Evolutionary conservation across 305 asterid species (phyloP), one percentile per base, ranked within the genome.

Genomic region (Solanum hybrid): DNA sequence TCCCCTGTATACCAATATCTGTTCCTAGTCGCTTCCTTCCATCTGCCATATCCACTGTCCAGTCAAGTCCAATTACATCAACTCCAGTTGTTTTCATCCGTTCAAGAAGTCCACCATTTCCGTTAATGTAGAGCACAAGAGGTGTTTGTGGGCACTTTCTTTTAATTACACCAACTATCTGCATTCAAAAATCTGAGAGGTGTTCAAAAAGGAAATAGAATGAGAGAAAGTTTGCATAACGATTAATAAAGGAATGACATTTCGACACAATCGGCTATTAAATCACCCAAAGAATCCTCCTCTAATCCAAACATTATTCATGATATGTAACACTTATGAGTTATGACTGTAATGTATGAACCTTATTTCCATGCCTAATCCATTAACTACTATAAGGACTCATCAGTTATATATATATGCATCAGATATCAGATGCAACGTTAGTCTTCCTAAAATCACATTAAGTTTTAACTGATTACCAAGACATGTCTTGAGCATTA

Each of bases 1-100:
- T 96, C 91, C 98, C 98, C 93, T 97, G 99, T 92, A 96, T 93
- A 79, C 96, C 90, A 57, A 95, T 93, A 93, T 96, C 96, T 46
- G 11, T 95, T 93, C 99, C 98, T 37, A 96, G 90, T 39, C 98
- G 96, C 90, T 64, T 93, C 91, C 98, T 95, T 91, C 97, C 99
- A 89, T 96, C 98, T 51, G 93, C 95, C 97, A 96, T 96, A 90
- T 96, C 99, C 64, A 96, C 95, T 9, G 98, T 95, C 99, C 99
- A 97, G 93, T 96, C 98, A 75, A 96, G 98, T 90, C 98, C 98
- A 89, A 96, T 93, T 46, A 96, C 99, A 89, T 96, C 99, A 89
- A 96, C 98, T 74, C 98, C 98, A 87, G 98, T 96, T 90, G 91
- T 92, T 94, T 94, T 94, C 98, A 96, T 97, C 91, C 95, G 93